Evolutionary conservation across 1,139 yeast species (phyloP).

Genomic region (Hyphopichia fennica): DNA sequence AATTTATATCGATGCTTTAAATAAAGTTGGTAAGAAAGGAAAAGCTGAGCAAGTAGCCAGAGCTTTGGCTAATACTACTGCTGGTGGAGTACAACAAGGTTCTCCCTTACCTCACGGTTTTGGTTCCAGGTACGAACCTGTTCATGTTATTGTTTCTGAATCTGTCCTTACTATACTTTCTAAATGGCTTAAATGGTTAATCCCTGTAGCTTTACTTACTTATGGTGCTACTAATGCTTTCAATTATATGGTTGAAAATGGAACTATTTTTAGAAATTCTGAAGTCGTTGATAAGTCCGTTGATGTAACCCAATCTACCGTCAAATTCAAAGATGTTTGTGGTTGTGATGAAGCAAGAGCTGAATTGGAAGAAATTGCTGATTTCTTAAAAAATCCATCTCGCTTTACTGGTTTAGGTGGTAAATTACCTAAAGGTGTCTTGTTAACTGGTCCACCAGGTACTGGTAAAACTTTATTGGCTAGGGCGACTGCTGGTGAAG

Average conservation of each 20-base stretch:
- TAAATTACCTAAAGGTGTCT: slow-evolving; percentile 93
- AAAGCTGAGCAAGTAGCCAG: slow-evolving; percentile 67
- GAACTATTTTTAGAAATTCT: slow-evolving; percentile 76
- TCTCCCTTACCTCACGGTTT: slow-evolving; percentile 32
- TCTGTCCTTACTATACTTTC: slow-evolving; percentile 73
- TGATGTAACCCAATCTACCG: slow-evolving; percentile 85
- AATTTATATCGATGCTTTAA: slow-evolving; percentile 77
- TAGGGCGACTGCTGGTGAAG: slow-evolving; percentile 99
- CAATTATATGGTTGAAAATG: slow-evolving; percentile 79
- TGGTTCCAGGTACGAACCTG: slow-evolving; percentile 67
- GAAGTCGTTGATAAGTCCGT: slow-evolving; percentile 75
- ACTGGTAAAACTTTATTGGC: slow-evolving; percentile 98
- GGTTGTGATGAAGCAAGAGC: slow-evolving; percentile 99
- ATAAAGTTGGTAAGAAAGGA: slow-evolving; percentile 70
- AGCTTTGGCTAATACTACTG: slow-evolving; percentile 21
- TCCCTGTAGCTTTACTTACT: slow-evolving; percentile 72
- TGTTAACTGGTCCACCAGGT: slow-evolving; percentile 98
- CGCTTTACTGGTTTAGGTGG: slow-evolving; percentile 97
- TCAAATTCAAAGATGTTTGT: slow-evolving; percentile 87
- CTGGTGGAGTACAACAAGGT: slow-evolving; percentile 21
- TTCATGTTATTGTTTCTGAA: slow-evolving; percentile 89
- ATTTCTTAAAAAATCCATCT: slow-evolving; percentile 92
- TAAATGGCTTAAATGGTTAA: slow-evolving; percentile 87
- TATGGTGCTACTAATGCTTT: slow-evolving; percentile 77
- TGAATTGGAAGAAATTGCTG: slow-evolving; percentile 95